These are phyloP conservation scores for Scedosporium apiospermum DNA, from an alignment of 2,329 filamentous ascomycete genomes.

Conservation along the genomic window DNA sequence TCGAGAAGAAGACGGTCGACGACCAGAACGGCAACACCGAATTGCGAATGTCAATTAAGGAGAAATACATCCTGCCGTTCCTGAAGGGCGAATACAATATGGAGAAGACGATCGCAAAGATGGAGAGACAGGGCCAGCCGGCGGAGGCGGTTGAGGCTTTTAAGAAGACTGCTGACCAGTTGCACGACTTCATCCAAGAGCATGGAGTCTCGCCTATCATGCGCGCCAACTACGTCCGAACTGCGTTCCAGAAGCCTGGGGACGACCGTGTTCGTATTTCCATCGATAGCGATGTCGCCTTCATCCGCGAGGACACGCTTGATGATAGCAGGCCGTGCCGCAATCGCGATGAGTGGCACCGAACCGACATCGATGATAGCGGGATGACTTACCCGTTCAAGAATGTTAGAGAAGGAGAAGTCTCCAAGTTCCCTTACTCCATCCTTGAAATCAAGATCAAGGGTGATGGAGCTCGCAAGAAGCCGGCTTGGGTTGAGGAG, in stretches of 20 bases:
- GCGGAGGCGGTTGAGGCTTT: slow-evolving; percentile 58
- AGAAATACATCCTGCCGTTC: slow-evolving; percentile 85
- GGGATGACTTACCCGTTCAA: slow-evolving; percentile 82
- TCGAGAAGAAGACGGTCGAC: slow-evolving; percentile 84
- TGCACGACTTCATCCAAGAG: slow-evolving; percentile 71
- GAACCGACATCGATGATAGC: slow-evolving; percentile 75
- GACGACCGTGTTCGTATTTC: slow-evolving; percentile 87
- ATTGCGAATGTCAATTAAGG: slow-evolving; percentile 75
- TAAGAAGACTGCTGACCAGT: slow-evolving; percentile 61
- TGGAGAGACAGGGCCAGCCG: slow-evolving; percentile 66
- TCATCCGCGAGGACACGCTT: slow-evolving; percentile 71
- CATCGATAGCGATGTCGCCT: slow-evolving; percentile 83
- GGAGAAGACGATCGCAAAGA: slow-evolving; percentile 83
- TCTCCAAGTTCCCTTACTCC: slow-evolving; percentile 82
- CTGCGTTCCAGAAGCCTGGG: slow-evolving; percentile 90
- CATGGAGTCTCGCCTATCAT: slow-evolving; percentile 75
- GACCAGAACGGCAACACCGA: slow-evolving; percentile 71
- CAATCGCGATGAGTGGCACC: slow-evolving; percentile 82
- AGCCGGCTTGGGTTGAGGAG: slow-evolving; percentile 80
- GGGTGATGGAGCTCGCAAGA: slow-evolving; percentile 54
- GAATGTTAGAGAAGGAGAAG: slow-evolving; percentile 80
- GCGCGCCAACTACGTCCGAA: slow-evolving; percentile 86
- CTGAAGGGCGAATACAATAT: slow-evolving; percentile 80
- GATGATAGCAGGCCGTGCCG: slow-evolving; percentile 80
- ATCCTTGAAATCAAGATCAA: slow-evolving; percentile 87